Percentiles rank a stretch among this genome's conserved stretches.
phyloP scores from a whole-genome alignment of 768 basidiomycete species.

The Suillus cothurnatus region DNA sequence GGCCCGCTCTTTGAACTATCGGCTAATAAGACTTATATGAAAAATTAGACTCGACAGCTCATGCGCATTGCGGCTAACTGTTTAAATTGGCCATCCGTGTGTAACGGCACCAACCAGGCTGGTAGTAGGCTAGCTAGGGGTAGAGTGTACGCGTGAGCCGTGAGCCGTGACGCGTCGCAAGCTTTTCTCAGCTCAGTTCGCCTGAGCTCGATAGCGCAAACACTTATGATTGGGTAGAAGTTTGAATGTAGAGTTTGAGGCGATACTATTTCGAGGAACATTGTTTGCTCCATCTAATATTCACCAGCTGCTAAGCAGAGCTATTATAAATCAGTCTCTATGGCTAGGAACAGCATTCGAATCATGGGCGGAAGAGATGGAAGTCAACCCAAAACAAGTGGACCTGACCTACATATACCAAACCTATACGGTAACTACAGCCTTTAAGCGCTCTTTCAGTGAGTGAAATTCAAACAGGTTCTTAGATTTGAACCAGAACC shows the following conservation, averaged over 20 bases:
- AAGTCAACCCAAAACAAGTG: too few species aligned
- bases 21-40: neutral
- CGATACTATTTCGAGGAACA: too few species aligned
- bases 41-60: neutral
- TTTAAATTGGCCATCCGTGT: neutral
- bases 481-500: neutral
- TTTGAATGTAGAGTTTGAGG: neutral
- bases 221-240: neutral
- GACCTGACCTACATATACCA: too few species aligned
- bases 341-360: too few species aligned
- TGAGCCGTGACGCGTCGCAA: neutral
- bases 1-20: neutral
- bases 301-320: too few species aligned
- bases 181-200: neutral
- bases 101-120: neutral
- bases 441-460: neutral
- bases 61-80: neutral
- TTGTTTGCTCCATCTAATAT: too few species aligned
- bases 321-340: too few species aligned
- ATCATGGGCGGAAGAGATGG: too few species aligned
- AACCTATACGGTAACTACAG: neutral
- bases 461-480: neutral
- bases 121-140: neutral
- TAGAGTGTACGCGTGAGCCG: neutral
- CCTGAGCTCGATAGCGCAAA: neutral